These are phyloP conservation scores for Lipomyces japonicus DNA, from an alignment of 805 yeast genomes.

Conservation along the genomic window DNA sequence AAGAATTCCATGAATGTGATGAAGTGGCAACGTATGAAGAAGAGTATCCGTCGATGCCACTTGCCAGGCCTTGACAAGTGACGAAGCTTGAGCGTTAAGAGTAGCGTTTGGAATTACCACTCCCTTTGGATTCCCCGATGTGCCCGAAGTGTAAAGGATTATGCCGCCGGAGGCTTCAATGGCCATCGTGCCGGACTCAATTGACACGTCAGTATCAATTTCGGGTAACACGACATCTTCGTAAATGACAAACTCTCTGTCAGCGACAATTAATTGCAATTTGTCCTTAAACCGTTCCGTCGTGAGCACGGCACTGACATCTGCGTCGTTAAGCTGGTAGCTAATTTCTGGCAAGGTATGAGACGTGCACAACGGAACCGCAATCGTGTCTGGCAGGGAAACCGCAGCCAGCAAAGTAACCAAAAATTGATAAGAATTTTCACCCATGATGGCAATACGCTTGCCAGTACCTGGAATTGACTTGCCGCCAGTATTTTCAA, in stretches of 20 bases:
- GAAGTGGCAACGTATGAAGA: constrained; percentile 38
- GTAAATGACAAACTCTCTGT: constrained; percentile 19
- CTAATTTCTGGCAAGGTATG: constrained; percentile 36
- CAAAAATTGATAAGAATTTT: constrained; percentile 36
- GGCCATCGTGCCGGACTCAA: constrained; percentile 6
- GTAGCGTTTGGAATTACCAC: constrained; percentile 37
- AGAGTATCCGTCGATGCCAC: constrained; percentile 31
- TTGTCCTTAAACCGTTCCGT: constrained; percentile 33
- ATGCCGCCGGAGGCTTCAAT: constrained; percentile 28
- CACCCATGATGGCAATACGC: constrained; percentile 39
- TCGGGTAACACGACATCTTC: constrained; percentile 26
- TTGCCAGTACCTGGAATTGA: constrained; percentile 10
- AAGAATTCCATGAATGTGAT: constrained; percentile 38
- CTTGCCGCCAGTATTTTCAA: constrained; percentile 9
- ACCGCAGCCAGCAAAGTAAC: constrained; percentile 33
- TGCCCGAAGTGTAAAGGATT: constrained; percentile 38
- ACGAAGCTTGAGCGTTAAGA: constrained; percentile 35
- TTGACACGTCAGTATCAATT: background rate
- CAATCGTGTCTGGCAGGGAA: constrained; percentile 34
- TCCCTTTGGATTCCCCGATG: constrained; percentile 39
- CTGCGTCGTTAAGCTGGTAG: constrained; percentile 35
- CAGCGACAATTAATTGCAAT: constrained; percentile 26
- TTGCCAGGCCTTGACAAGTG: constrained; percentile 36
- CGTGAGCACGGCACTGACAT: constrained; percentile 33
- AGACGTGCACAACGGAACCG: constrained; percentile 38